Percentiles rank a stretch among this genome's conserved stretches.
phyloP scores from a whole-genome alignment of 176 grass and related monocot species.

The Oryza meridionalis region DNA sequence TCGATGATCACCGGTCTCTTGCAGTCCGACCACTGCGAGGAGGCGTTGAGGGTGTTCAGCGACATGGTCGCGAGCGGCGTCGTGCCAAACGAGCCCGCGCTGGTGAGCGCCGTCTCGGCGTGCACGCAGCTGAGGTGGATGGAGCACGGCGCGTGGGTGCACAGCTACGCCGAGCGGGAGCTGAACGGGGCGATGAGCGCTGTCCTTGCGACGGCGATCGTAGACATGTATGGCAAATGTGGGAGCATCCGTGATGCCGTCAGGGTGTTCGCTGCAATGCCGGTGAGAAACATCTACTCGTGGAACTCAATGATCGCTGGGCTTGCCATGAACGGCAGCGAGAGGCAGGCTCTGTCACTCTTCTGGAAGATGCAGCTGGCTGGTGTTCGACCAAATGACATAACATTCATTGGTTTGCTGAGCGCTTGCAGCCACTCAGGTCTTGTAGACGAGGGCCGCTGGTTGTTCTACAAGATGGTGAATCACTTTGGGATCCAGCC shows the following conservation, averaged over 20 bases:
- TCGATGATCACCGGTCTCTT: slow-evolving; percentile 44
- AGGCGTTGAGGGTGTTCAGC: slow-evolving; percentile 42
- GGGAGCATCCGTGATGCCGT: slow-evolving; percentile 54
- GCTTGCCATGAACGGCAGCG: slow-evolving; percentile 62
- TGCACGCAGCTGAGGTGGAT: slow-evolving; percentile 48
- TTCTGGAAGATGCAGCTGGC: slow-evolving; percentile 78
- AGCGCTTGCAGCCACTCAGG: slow-evolving; percentile 72
- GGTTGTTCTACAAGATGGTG: slow-evolving; percentile 61
- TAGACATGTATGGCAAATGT: slow-evolving; percentile 84
- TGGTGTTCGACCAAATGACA: slow-evolving; percentile 51
- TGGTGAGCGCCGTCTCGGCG: slow-evolving; percentile 48
- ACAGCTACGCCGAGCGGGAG: slow-evolving; percentile 28
- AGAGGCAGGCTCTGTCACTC: slow-evolving; percentile 51
- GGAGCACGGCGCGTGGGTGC: slow-evolving; percentile 53
- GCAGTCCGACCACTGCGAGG: slow-evolving; percentile 31
- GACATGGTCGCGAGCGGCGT: slow-evolving; percentile 19
- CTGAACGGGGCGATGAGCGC: slow-evolving; percentile 42
- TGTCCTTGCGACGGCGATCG: slow-evolving; percentile 49
- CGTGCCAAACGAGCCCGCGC: slow-evolving; percentile 35
- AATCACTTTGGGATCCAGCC: slow-evolving; percentile 45
- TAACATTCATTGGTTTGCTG: slow-evolving; percentile 70
- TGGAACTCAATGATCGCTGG: slow-evolving; percentile 77
- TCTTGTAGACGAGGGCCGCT: slow-evolving; percentile 53
- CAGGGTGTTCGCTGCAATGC: slow-evolving; percentile 52
- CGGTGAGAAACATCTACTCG: slow-evolving; percentile 56